These are phyloP conservation scores for Colletotrichum theobromicola DNA, from an alignment of 2,329 filamentous ascomycete genomes.

Conservation along the genomic window DNA sequence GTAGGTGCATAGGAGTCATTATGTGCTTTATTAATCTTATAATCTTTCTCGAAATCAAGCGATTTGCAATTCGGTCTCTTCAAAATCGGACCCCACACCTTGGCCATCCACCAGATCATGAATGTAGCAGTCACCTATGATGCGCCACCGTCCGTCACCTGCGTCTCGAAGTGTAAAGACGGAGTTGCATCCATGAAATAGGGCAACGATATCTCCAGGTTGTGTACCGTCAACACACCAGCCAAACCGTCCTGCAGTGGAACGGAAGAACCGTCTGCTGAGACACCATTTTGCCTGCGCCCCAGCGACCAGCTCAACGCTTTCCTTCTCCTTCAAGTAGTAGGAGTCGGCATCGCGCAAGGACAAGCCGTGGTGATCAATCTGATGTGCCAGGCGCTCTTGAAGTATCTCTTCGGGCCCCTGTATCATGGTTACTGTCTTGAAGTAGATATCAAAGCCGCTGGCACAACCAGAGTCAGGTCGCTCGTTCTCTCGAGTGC, in stretches of 20 bases:
- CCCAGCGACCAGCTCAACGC: neutral
- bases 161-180: neutral
- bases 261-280: slow-evolving; percentile 9
- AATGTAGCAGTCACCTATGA: neutral
- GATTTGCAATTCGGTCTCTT: neutral
- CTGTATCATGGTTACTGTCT: neutral
- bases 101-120: neutral
- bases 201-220: neutral
- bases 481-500: neutral
- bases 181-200: neutral
- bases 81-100: neutral
- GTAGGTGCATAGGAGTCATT: neutral
- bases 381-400: neutral
- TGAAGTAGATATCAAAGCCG: neutral
- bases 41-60: neutral
- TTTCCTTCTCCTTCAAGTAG: neutral
- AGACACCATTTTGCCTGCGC: neutral
- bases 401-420: neutral
- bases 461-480: neutral
- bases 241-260: neutral
- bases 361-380: neutral
- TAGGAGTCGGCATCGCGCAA: neutral
- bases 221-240: neutral
- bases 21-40: neutral
- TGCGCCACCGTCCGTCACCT: neutral